Percentiles rank a stretch among this genome's conserved stretches.
Conservation (phyloP, 1,284 basidiomycete species). For the Retiboletus fuscus region DNA sequence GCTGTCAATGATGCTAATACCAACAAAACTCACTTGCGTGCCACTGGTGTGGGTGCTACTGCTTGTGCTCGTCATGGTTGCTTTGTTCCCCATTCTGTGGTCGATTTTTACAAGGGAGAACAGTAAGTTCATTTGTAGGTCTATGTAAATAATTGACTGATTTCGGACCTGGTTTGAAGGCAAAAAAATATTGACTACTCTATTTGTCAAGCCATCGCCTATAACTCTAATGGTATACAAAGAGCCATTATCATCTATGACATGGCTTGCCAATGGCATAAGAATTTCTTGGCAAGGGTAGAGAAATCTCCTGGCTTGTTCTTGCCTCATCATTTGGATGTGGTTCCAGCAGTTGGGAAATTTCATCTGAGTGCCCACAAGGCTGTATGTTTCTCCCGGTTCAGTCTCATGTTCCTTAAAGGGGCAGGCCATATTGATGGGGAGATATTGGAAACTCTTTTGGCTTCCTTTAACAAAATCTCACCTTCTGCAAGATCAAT, state of each 20-base stretch:
- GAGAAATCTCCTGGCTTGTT: background rate
- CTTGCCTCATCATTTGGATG: slow-evolving; percentile 19
- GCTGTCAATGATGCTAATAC: slow-evolving; percentile 31
- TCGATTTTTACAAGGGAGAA: slow-evolving; percentile 41
- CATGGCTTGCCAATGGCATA: slow-evolving; percentile 30
- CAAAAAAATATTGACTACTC: slow-evolving; percentile 37
- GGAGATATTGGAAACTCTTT: slow-evolving; percentile 34
- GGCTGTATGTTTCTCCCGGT: slow-evolving; percentile 21
- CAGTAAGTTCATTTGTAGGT: slow-evolving; percentile 10
- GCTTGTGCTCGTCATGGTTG: slow-evolving; percentile 27
- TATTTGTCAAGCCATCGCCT: slow-evolving; percentile 25
- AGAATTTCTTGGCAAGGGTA: slow-evolving; percentile 10
- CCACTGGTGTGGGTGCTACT: slow-evolving; percentile 17
- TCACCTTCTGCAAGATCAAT: slow-evolving; percentile 29
- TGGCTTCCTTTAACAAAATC: slow-evolving; percentile 34
- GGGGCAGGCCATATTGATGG: slow-evolving; percentile 29
- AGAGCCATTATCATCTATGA: slow-evolving; percentile 31
- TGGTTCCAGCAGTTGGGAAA: slow-evolving; percentile 24
- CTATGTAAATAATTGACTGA: background rate
- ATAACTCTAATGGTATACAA: slow-evolving; percentile 17
- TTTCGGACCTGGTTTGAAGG: slow-evolving; percentile 8
- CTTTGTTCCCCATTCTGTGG: slow-evolving; percentile 30
- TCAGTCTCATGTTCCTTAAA: slow-evolving; percentile 27
- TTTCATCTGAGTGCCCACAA: slow-evolving; percentile 33
- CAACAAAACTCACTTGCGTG: slow-evolving; percentile 19